Conservation (phyloP, 306 rosid genomes). For the Corylus avellana region DNA sequence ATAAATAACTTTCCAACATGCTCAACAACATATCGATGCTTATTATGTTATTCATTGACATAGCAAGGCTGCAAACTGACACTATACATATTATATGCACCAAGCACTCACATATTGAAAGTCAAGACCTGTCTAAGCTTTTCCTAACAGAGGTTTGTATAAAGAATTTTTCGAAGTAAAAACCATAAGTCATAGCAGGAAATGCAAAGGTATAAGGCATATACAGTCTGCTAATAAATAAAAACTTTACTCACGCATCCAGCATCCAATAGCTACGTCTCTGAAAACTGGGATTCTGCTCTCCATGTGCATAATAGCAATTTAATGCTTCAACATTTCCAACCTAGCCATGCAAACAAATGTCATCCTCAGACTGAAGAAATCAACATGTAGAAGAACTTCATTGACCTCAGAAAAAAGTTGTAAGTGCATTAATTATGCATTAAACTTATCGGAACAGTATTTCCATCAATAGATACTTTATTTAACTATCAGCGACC, state of each 20-base stretch:
- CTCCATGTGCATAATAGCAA: conserved; percentile 98
- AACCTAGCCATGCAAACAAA: conserved; percentile 57
- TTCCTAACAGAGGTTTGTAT: conserved; percentile 2
- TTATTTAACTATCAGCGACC: conserved; percentile 14
- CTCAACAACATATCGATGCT: neutral
- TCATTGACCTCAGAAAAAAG: conserved; percentile 12
- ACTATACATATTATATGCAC: neutral
- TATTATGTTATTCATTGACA: neutral
- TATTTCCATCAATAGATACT: conserved; percentile 15
- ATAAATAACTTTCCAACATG: conserved; percentile 19
- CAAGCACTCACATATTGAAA: neutral
- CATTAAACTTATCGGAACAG: neutral
- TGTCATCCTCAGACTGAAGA: conserved; percentile 29
- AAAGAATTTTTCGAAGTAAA: neutral
- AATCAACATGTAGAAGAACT: conserved; percentile 21
- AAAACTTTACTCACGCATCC: conserved; percentile 76
- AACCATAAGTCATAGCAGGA: conserved; percentile 14
- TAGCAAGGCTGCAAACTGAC: neutral
- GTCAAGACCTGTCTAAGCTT: neutral
- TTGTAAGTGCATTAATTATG: neutral
- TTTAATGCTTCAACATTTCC: conserved; percentile 86
- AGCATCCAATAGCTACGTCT: conserved; percentile 98
- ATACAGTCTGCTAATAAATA: conserved; percentile 18
- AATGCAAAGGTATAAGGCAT: conserved; percentile 17
- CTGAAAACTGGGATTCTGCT: conserved; percentile 77